Base-by-base conservation (phyloP, 2,329 filamentous ascomycete species). In the Acrodontium crateriforme region DNA sequence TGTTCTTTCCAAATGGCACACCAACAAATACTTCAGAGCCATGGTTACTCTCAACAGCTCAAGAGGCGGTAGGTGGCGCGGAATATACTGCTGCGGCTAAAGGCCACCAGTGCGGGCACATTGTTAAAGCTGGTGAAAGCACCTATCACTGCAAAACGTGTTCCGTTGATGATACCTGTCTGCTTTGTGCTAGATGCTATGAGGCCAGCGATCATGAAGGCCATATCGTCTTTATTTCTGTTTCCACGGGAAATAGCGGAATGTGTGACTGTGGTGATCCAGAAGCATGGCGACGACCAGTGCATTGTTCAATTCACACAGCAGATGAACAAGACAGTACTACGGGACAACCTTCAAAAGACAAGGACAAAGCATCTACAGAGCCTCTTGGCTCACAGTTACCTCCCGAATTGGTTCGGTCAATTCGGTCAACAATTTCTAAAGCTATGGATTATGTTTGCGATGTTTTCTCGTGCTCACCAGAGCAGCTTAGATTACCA, bases 201-300 rank as follows among this genome's bases (percentile, higher is more conserved):
- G 83, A 95, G 49, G 74, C 84, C 15, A 95, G 87, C 20, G 87
- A 98, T 49, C 89, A 98, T 54, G 78, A 82, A 8, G 85, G 78
- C 9, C 89, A 98, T 55, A 81, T 83, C 60, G 85, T 95, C 30
- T 78, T 80, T 46, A 83, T 98, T 33, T 79, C 69, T 32, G 74
- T 93, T 25, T 92, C 84, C 1, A 73, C 79, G 2, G 87, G 87
- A 5, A 93, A 94, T 50, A 89, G 79, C 47, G 87, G 87, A 24
- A 95, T 91, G 59, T 98, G 89, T 55, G 89, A 98, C 56, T 98
- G 89, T 50, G 89, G 89, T 34, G 89, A 98, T 50, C 73, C 78
- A 12, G 91, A 98, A 55, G 91, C 89, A 8, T 98, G 91, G 87
- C 74, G 74, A 50, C 64, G 74, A 25, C 84, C 85, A 23, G 68